Evolutionary conservation across 139 green algal species (phyloP).

Genomic region (Protoeuglena noctilucae): DNA sequence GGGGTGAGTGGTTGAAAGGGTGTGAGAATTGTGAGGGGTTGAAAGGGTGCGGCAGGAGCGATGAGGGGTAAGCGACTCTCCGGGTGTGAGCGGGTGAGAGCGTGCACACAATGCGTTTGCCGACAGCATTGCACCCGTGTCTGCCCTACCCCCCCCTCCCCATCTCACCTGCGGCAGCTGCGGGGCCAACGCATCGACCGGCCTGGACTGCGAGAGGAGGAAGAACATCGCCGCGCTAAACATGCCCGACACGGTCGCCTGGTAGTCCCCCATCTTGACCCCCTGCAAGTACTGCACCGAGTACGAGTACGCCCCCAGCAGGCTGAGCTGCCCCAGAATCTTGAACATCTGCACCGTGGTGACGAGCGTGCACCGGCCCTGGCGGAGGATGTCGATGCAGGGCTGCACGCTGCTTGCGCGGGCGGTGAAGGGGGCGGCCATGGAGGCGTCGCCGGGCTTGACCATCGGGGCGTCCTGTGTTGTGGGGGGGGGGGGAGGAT

Average conservation of each 20-base stretch:
- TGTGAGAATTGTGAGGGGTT: too few relatives aligned
- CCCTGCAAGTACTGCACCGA: conserved; percentile 80
- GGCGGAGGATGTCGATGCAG: conserved; percentile 73
- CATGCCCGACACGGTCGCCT: conserved; percentile 63
- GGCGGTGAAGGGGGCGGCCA: conserved; percentile 81
- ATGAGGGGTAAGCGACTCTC: too few relatives aligned
- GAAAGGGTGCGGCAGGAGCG: too few relatives aligned
- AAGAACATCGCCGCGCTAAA: conserved; percentile 84
- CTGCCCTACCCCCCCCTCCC: too few relatives aligned
- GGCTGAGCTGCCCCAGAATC: conserved; percentile 91
- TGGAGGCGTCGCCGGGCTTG: conserved; percentile 54
- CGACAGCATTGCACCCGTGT: too few relatives aligned
- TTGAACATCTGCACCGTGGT: conserved; percentile 98
- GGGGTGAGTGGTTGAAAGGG: too few relatives aligned
- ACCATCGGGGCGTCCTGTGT: conserved; percentile 7
- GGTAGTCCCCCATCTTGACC: conserved; percentile 36
- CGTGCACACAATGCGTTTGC: too few relatives aligned
- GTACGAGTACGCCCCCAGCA: conserved; percentile 79
- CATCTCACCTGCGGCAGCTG: too few relatives aligned
- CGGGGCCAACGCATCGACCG: conserved; percentile 47
- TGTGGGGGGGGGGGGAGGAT: too few relatives aligned
- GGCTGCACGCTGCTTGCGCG: conserved; percentile 55
- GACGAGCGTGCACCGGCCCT: conserved; percentile 81
- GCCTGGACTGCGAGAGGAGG: conserved; percentile 81
- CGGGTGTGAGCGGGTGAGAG: too few relatives aligned